Percentiles rank a stretch among this genome's conserved stretches.
These are phyloP conservation scores for Fusarium begoniae DNA, from an alignment of 2,329 filamentous ascomycete species.

Conservation along the genomic window DNA sequence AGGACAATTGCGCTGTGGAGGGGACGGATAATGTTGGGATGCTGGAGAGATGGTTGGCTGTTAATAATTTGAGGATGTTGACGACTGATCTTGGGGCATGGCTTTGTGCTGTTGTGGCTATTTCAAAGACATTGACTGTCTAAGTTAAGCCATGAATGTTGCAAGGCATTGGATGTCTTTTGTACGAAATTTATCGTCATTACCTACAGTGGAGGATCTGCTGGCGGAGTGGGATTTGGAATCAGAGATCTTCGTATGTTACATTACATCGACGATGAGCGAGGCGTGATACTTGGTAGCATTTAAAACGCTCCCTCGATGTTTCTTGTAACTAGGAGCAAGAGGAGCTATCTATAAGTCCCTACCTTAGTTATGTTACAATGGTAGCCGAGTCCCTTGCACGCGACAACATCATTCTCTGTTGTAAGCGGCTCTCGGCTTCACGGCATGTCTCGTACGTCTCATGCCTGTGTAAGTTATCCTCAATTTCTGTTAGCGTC, in stretches of 20 bases:
- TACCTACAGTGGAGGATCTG: not conserved
- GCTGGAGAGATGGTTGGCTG: conserved; percentile 45
- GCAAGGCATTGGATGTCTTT: not conserved
- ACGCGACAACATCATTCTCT: not conserved
- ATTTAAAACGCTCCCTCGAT: not conserved
- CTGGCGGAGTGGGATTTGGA: not conserved
- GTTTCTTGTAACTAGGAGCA: not conserved
- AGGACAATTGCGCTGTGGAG: conserved; percentile 32
- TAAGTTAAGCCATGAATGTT: not conserved
- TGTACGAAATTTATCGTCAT: not conserved
- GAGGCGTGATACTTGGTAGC: not conserved
- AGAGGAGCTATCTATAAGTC: not conserved
- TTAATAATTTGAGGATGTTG: conserved; percentile 45
- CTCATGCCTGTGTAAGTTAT: not conserved
- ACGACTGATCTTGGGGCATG: conserved; percentile 49
- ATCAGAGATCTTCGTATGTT: not conserved
- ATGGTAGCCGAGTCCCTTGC: not conserved
- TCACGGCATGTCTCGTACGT: conserved; percentile 12
- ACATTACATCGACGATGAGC: not conserved
- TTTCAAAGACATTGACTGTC: conserved; percentile 39
- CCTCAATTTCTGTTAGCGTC: not conserved
- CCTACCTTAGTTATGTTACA: not conserved
- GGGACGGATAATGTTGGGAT: conserved; percentile 43
- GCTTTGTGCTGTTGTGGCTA: conserved; percentile 46
- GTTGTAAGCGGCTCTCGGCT: conserved; percentile 1